phyloP scores from a whole-genome alignment of 1,139 yeast species.

The Zygoascus sp. region DNA sequence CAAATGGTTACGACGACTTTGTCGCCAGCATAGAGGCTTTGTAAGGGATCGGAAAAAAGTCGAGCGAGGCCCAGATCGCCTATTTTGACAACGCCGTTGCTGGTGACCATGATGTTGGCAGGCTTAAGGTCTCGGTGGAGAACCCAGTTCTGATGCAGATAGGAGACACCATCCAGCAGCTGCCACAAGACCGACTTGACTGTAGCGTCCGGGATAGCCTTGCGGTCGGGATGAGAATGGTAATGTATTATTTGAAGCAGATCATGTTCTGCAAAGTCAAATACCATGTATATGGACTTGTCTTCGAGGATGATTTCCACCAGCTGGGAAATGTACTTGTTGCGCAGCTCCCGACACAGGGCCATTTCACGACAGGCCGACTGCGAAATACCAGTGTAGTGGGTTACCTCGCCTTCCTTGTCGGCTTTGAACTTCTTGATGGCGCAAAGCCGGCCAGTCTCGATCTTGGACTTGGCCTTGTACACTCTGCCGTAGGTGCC shows the following conservation, averaged over 20 bases:
- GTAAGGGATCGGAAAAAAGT: slow-evolving; percentile 82
- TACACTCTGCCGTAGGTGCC: slow-evolving; percentile 97
- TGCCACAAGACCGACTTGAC: slow-evolving; percentile 88
- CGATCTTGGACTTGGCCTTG: slow-evolving; percentile 58
- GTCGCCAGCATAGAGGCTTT: slow-evolving; percentile 87
- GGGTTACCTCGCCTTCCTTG: slow-evolving; percentile 82
- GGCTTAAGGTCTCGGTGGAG: slow-evolving; percentile 95
- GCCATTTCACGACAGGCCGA: slow-evolving; percentile 97
- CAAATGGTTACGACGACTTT: slow-evolving; percentile 97
- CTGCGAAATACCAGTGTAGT: slow-evolving; percentile 93
- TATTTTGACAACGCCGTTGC: slow-evolving; percentile 83
- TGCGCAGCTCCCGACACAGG: slow-evolving; percentile 78
- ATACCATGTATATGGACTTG: slow-evolving; percentile 89
- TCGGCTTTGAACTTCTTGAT: slow-evolving; percentile 94
- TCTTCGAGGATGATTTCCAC: slow-evolving; percentile 85
- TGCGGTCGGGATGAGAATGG: slow-evolving; percentile 85
- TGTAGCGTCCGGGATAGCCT: slow-evolving; percentile 70
- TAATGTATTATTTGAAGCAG: slow-evolving; percentile 86
- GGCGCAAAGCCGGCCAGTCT: slow-evolving; percentile 43
- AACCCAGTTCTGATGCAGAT: slow-evolving; percentile 92
- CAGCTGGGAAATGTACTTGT: slow-evolving; percentile 72
- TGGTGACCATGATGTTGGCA: slow-evolving; percentile 94
- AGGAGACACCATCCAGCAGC: slow-evolving; percentile 83
- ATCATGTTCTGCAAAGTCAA: slow-evolving; percentile 95
- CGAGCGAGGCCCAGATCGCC: slow-evolving; percentile 96